Base-by-base conservation (phyloP, 345 rosid genomes). In the Rubroshorea leprosula region DNA sequence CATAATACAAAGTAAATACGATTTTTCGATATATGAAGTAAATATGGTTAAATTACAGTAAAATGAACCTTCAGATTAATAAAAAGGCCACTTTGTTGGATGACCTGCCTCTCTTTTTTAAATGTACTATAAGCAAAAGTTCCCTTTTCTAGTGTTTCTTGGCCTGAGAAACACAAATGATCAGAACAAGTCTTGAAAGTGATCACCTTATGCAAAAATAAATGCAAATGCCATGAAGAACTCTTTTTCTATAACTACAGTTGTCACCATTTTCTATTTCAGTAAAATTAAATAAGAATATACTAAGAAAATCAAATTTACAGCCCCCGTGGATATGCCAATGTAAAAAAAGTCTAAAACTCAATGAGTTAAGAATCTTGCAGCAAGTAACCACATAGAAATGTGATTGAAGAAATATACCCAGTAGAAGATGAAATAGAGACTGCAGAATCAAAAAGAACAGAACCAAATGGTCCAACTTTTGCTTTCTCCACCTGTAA, bases 381-480 rank as follows among this genome's bases (percentile, higher is more conserved):
- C n/a, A n/a, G n/a, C n/a, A n/a, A 41, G 45, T 41, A 14, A 11
- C 47, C 18, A 6, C 47, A 15, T 4, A n/a, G 23, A n/a, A n/a
- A n/a, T n/a, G n/a, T n/a, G n/a, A n/a, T 52, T 19, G 31, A 20
- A 68, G 72, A 80, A 69, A 72, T 68, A 66, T 51, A 78, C 98
- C 80, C 65, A 0, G 79, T 60, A 61, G 86, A 87, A 58, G 81
- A 79, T 27, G 86, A 87, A 69, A 93, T 60, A 49, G 86, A 76
- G 58, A 93, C 80, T 63, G 94, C 96, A 59, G 99, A 93, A 72
- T 89, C 97, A 71, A 89, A 89, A 72, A 86, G 79, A 50, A 45
- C 67, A 45, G 83, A 76, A 66, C 93, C 90, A 59, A 93, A 76
- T 60, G 99, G 99, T 52, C 97, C 97, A 72, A 93, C 97, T 78